phyloP scores from a whole-genome alignment of 208 protist genomes.

The Acanthamoeba culbertsoni region DNA sequence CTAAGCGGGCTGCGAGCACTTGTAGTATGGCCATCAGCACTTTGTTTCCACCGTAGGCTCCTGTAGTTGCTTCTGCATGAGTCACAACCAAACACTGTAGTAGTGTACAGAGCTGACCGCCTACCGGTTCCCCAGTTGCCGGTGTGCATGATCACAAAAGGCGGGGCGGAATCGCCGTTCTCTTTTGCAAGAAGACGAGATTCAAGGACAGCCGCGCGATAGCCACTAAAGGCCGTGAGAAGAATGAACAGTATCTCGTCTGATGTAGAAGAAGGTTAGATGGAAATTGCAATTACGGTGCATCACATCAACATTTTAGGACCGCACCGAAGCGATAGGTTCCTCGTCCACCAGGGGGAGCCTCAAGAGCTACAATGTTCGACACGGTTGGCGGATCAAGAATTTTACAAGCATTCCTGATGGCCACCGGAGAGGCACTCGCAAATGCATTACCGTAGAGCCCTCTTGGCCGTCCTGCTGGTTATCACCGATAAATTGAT shows the following conservation, averaged over 20 bases:
- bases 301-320: too few relatives aligned
- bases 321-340: neutral
- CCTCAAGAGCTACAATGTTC: neutral
- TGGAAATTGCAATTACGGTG: neutral
- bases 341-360: neutral
- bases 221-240: neutral
- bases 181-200: neutral
- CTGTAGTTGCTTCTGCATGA: too few relatives aligned
- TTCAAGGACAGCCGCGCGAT: neutral
- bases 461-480: neutral
- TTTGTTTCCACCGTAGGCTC: neutral
- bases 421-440: neutral
- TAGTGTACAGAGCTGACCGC: too few relatives aligned
- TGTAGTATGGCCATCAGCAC: neutral
- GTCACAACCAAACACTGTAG: too few relatives aligned
- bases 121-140: neutral
- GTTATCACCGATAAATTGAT: neutral
- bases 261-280: neutral
- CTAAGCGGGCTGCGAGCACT: neutral
- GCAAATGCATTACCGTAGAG: neutral
- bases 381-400: neutral
- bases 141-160: neutral
- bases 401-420: neutral
- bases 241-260: neutral
- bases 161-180: neutral